These are phyloP conservation scores for Boletus insuetus DNA, from an alignment of 768 basidiomycete genomes.

Conservation along the genomic window DNA sequence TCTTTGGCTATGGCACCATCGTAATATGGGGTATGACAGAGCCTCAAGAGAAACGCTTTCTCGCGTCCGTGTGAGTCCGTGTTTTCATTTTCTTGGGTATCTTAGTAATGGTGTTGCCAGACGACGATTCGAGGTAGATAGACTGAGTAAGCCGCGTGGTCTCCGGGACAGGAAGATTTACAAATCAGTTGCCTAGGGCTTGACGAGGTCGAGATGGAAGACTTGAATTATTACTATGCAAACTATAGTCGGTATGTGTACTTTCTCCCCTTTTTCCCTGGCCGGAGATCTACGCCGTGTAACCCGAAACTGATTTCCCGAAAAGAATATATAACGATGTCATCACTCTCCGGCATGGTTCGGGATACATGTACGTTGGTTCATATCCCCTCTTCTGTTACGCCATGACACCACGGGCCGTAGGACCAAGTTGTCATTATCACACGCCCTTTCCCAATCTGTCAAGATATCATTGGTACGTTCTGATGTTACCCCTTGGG, in stretches of 20 bases:
- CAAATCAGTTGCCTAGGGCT: conserved; percentile 47
- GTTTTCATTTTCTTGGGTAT: not conserved
- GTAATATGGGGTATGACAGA: conserved; percentile 99
- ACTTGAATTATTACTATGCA: conserved; percentile 94
- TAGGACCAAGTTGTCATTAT: conserved; percentile 94
- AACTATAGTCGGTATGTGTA: conserved; percentile 83
- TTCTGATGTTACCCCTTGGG: conserved; percentile 5
- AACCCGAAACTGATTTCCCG: conserved; percentile 33
- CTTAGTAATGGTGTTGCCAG: conserved; percentile 38
- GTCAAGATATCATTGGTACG: conserved; percentile 91
- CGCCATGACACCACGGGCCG: conserved; percentile 5
- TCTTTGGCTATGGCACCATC: conserved; percentile 92
- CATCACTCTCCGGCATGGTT: conserved; percentile 90
- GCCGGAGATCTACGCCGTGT: conserved; percentile 2
- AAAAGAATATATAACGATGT: conserved; percentile 93
- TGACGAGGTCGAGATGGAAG: conserved; percentile 95
- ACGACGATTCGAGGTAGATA: conserved; percentile 92
- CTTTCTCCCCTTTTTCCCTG: not conserved
- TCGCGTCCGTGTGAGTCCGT: conserved; percentile 80
- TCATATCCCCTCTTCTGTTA: conserved; percentile 9
- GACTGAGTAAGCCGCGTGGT: conserved; percentile 53
- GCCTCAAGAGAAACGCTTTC: conserved; percentile 83
- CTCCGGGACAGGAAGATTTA: not conserved
- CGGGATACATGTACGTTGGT: conserved; percentile 82
- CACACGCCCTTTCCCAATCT: conserved; percentile 93